Conservation (phyloP, 768 basidiomycete species). For the Auriscalpium vulgare region DNA sequence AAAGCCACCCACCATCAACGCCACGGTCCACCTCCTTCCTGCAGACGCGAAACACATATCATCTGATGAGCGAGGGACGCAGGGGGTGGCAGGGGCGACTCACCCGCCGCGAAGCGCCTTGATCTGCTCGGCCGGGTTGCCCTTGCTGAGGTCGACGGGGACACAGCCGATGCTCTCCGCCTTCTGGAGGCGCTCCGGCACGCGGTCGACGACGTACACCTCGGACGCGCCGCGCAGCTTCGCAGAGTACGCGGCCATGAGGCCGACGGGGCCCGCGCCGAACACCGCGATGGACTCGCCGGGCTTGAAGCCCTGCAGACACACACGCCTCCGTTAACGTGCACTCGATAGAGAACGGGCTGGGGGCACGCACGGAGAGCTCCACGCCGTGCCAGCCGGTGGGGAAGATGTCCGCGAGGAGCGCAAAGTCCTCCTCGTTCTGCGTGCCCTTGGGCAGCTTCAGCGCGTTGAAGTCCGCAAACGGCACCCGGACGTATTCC, state of each 20-base stretch:
- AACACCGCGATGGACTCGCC: slow-evolving; percentile 48
- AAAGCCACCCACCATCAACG: slow-evolving; percentile 27
- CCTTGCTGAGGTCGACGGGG: slow-evolving; percentile 39
- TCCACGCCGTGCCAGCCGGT: slow-evolving; percentile 48
- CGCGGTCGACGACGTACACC: slow-evolving; percentile 49
- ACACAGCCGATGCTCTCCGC: slow-evolving; percentile 44
- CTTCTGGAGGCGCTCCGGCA: slow-evolving; percentile 43
- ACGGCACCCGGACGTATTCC: slow-evolving; percentile 51
- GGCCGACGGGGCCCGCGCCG: slow-evolving; percentile 45
- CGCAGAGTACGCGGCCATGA: slow-evolving; percentile 54
- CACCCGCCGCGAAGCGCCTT: slow-evolving; percentile 36
- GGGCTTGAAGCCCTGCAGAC: slow-evolving; percentile 35
- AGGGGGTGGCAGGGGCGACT: slow-evolving; percentile 5
- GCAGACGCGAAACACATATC: not conserved
- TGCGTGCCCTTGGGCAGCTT: slow-evolving; percentile 44
- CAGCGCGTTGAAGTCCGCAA: slow-evolving; percentile 49
- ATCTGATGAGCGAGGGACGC: no score
- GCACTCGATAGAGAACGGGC: not conserved
- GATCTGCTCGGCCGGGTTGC: slow-evolving; percentile 45
- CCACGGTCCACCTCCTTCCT: slow-evolving; percentile 45
- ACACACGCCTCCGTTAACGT: not conserved
- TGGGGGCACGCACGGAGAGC: slow-evolving; percentile 27
- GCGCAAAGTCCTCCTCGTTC: slow-evolving; percentile 46
- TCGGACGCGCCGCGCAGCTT: slow-evolving; percentile 42
- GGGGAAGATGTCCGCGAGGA: slow-evolving; percentile 50